Conservation (phyloP, 306 rosid genomes). For the Malus asiatica region DNA sequence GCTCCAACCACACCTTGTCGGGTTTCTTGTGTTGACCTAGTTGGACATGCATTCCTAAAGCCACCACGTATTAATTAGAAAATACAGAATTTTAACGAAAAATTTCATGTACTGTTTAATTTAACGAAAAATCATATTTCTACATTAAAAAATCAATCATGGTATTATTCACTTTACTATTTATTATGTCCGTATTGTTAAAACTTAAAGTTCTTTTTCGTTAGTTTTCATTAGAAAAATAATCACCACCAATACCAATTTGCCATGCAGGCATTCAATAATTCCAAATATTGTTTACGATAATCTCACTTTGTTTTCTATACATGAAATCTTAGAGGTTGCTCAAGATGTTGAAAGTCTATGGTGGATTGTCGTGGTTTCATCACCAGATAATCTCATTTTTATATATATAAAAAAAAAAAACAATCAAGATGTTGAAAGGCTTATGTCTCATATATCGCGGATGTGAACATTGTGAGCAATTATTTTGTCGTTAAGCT, state of each 20-base stretch:
- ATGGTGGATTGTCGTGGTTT: background rate
- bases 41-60: constrained; percentile 11
- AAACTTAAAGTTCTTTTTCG: too few species aligned
- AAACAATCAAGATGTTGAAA: too few species aligned
- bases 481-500: background rate
- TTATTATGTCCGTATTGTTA: too few species aligned
- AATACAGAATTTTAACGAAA: background rate
- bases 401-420: too few species aligned
- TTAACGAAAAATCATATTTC: too few species aligned
- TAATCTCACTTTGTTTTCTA: background rate
- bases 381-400: too few species aligned
- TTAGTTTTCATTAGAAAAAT: background rate
- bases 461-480: background rate
- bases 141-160: too few species aligned
- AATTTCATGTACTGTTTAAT: too few species aligned
- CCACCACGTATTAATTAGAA: constrained; percentile 16
- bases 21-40: constrained; percentile 8
- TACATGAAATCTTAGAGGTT: background rate
- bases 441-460: background rate
- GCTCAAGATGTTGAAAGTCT: background rate
- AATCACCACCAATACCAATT: constrained; percentile 1
- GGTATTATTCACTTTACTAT: too few species aligned
- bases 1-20: constrained; percentile 10
- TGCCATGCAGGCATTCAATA: background rate
- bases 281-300: background rate